Evolutionary conservation across 495 filamentous ascomycete species (phyloP).

Genomic region (Trypethelium eluteriae): DNA sequence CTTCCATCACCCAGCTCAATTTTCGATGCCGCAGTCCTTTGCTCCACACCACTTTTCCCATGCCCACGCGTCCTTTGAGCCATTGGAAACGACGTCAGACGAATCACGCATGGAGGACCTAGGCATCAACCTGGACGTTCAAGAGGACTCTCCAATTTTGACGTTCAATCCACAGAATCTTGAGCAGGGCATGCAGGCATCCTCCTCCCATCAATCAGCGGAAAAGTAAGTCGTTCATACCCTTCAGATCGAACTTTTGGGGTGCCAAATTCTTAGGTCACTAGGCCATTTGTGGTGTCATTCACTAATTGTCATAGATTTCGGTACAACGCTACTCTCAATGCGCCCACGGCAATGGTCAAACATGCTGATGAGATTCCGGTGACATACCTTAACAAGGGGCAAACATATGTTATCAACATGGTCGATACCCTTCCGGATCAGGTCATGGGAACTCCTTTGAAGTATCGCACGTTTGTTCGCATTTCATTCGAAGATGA

Average conservation of each 20-base stretch:
- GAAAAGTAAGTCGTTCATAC: constrained; percentile 32
- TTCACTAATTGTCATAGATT: constrained; percentile 54
- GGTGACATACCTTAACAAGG: constrained; percentile 94
- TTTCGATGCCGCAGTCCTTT: constrained; percentile 69
- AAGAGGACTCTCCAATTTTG: constrained; percentile 34
- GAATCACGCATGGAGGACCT: constrained; percentile 54
- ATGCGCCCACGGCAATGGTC: constrained; percentile 95
- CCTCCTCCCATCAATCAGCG: constrained; percentile 25
- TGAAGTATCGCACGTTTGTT: constrained; percentile 75
- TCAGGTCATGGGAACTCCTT: constrained; percentile 34
- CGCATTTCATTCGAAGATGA: constrained; percentile 93
- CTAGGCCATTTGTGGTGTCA: background rate
- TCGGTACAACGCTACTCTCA: constrained; percentile 80
- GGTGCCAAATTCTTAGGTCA: background rate
- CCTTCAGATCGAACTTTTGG: background rate
- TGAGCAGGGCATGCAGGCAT: constrained; percentile 24
- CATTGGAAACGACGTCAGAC: constrained; percentile 58
- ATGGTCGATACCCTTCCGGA: constrained; percentile 60
- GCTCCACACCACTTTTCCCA: constrained; percentile 1
- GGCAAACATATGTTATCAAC: constrained; percentile 77
- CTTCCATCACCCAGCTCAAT: constrained; percentile 71
- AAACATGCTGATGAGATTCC: constrained; percentile 80
- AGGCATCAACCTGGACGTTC: constrained; percentile 37
- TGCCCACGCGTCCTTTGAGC: constrained; percentile 38
- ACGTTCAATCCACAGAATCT: constrained; percentile 30